Percentiles rank a stretch among this genome's conserved stretches.
Evolutionary conservation across 345 rosid species (phyloP).

Genomic region (Microthlaspi erraticum): DNA sequence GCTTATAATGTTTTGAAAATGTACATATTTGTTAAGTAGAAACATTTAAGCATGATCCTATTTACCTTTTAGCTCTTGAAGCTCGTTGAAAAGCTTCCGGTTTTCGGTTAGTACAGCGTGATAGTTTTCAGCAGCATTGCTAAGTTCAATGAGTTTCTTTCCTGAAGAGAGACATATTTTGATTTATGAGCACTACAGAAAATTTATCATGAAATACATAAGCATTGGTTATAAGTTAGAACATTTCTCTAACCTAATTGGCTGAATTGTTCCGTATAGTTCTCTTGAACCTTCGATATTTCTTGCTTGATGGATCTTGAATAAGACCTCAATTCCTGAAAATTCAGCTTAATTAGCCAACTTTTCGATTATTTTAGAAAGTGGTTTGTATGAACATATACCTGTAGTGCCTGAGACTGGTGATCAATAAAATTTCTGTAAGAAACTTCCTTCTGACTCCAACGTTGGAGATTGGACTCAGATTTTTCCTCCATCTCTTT

Average conservation of each 20-base stretch:
- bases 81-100: conserved; percentile 78
- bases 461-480: conserved; percentile 48
- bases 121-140: conserved; percentile 72
- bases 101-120: conserved; percentile 80
- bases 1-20: neutral
- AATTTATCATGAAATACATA: conserved; percentile 1
- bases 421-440: conserved; percentile 48
- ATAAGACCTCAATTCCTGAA: conserved; percentile 66
- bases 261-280: conserved; percentile 59
- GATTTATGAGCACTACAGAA: conserved; percentile 6
- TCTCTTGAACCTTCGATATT: conserved; percentile 51
- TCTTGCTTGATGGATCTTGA: conserved; percentile 72
- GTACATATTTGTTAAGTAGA: neutral
- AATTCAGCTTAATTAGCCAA: conserved; percentile 26
- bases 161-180: conserved; percentile 49
- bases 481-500: conserved; percentile 57
- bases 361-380: conserved; percentile 1
- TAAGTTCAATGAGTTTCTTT: conserved; percentile 54
- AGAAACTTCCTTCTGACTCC: conserved; percentile 61
- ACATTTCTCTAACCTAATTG: conserved; percentile 57
- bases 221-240: conserved; percentile 22
- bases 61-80: conserved; percentile 91
- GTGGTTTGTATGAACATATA: conserved; percentile 39
- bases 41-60: neutral
- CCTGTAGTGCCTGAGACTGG: conserved; percentile 65